Percentiles rank a stretch among this genome's conserved stretches.
Evolutionary conservation across 805 yeast genomes (phyloP).

Genomic region (Wickerhamomyces canadensis): DNA sequence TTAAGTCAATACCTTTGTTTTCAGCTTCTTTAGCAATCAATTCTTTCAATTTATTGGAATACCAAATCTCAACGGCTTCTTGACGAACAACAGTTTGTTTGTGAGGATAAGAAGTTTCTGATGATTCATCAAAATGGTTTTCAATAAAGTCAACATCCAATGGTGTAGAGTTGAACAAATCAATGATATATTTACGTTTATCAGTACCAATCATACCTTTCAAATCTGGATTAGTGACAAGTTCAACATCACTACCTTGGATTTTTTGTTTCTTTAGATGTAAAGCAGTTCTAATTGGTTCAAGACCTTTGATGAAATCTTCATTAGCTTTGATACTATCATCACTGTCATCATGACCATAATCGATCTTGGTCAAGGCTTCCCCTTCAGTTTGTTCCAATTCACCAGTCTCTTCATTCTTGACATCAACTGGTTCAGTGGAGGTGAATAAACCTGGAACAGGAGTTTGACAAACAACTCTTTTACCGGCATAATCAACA

Average conservation of each 20-base stretch:
- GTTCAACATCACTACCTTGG: constrained; percentile 33
- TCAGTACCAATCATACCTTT: constrained; percentile 87
- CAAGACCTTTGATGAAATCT: constrained; percentile 50
- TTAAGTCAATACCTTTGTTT: constrained; percentile 21
- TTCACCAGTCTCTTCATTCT: constrained; percentile 36
- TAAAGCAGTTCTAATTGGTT: constrained; percentile 62
- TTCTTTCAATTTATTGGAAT: constrained; percentile 58
- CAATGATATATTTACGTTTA: constrained; percentile 78
- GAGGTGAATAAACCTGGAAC: constrained; percentile 70
- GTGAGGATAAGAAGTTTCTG: constrained; percentile 25
- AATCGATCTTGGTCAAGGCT: constrained; percentile 30
- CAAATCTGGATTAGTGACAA: constrained; percentile 68
- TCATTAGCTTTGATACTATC: constrained; percentile 43
- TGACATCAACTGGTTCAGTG: constrained; percentile 32
- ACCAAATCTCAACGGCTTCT: constrained; percentile 91
- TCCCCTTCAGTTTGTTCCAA: constrained; percentile 29
- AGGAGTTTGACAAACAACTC: constrained; percentile 89
- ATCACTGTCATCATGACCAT: constrained; percentile 68
- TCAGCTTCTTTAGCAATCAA: constrained; percentile 29
- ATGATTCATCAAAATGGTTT: constrained; percentile 37
- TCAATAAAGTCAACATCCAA: constrained; percentile 75
- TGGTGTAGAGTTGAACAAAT: constrained; percentile 80
- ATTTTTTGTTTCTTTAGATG: constrained; percentile 71
- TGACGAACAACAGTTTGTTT: constrained; percentile 71
- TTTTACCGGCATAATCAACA: constrained; percentile 84